Evolutionary conservation across 257 asterid species (phyloP).

Genomic region (Parsonsia alboflavescens): DNA sequence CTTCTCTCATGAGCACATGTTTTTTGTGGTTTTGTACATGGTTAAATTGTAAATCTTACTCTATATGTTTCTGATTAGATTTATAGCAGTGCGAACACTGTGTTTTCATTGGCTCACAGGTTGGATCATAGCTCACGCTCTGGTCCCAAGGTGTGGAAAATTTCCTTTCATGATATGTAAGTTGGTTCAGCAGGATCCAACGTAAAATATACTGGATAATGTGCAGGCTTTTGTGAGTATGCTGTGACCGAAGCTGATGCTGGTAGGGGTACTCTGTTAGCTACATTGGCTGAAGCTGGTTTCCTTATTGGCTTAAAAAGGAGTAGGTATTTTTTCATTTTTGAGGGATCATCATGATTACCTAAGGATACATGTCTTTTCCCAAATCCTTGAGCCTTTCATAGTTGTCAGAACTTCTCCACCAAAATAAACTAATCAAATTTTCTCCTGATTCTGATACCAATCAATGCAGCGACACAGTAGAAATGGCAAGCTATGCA

Average conservation of each 20-base stretch:
- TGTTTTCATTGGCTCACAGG: constrained; percentile 43
- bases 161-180: constrained; percentile 7
- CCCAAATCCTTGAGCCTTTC: not conserved
- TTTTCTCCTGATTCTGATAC: not conserved
- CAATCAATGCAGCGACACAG: constrained; percentile 53
- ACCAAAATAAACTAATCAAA: not conserved
- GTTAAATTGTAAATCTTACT: too few species aligned
- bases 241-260: too few species aligned
- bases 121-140: constrained; percentile 55
- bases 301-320: constrained; percentile 83
- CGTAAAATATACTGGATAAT: not conserved
- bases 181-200: constrained; percentile 11
- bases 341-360: not conserved
- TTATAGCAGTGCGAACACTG: too few species aligned
- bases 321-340: constrained; percentile 51
- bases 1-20: not conserved
- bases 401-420: not conserved
- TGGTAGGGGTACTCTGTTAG: constrained; percentile 82
- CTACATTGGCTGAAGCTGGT: constrained; percentile 88
- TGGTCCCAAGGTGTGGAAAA: constrained; percentile 79
- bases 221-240: constrained; percentile 92
- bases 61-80: too few species aligned
- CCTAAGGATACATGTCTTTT: not conserved
- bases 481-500: constrained; percentile 91
- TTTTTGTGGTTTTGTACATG: not conserved